These are phyloP conservation scores for Papiliotrema terrestris DNA, from an alignment of 1,284 basidiomycete genomes.

Conservation along the genomic window DNA sequence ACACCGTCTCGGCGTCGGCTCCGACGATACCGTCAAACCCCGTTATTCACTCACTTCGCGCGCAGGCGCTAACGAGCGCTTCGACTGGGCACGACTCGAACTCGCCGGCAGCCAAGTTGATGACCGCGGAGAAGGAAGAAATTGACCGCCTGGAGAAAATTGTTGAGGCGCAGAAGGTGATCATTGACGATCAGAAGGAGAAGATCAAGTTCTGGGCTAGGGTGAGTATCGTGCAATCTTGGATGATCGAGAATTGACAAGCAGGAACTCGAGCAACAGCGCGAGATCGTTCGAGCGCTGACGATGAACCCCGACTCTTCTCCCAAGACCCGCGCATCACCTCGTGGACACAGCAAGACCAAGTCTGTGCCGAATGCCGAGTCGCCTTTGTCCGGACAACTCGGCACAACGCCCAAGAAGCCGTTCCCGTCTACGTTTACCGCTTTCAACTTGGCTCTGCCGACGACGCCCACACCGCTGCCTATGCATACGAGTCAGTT, in stretches of 20 bases:
- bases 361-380: constrained; percentile 14
- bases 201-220: constrained; percentile 45
- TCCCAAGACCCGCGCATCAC: constrained; percentile 5
- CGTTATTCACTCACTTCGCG: background rate
- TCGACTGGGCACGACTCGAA: constrained; percentile 1
- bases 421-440: constrained; percentile 32
- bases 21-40: background rate
- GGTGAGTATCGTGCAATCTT: constrained; percentile 15
- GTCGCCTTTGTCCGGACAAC: constrained; percentile 6
- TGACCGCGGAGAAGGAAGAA: constrained; percentile 26
- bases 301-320: constrained; percentile 18
- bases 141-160: constrained; percentile 43
- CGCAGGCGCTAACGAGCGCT: background rate
- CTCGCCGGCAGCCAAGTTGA: constrained; percentile 2
- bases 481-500: constrained; percentile 41
- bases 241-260: background rate
- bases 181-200: constrained; percentile 43
- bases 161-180: constrained; percentile 38
- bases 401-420: constrained; percentile 5
- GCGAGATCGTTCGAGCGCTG: constrained; percentile 38
- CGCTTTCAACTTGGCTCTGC: constrained; percentile 34
- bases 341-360: constrained; percentile 17
- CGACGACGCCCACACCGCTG: constrained; percentile 32
- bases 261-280: constrained; percentile 43
- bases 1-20: constrained; percentile 1